These are phyloP conservation scores for Plasmodium sp. DNA, from an alignment of 169 alveolate species.

Conservation along the genomic window DNA sequence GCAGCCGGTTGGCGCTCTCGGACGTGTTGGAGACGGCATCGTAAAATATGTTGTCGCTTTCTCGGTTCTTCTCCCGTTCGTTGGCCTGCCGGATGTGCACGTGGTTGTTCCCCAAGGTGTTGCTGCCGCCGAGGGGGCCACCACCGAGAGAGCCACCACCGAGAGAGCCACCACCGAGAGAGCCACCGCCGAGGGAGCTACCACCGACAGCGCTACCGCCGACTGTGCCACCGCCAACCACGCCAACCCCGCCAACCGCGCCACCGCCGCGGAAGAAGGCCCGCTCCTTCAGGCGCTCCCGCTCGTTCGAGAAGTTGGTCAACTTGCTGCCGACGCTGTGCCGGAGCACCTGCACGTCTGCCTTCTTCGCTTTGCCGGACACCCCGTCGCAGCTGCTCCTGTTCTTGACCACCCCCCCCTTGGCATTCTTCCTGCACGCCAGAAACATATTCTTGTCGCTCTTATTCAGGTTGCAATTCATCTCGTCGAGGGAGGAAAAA, in stretches of 20 bases:
- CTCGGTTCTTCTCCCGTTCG: conserved; percentile 5
- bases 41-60: conserved; percentile 34
- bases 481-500: conserved; percentile 62
- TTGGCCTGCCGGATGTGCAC: neutral
- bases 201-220: neutral
- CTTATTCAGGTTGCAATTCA: conserved; percentile 46
- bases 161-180: neutral
- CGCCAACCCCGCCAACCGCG: neutral
- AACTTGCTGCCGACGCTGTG: conserved; percentile 61
- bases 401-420: neutral
- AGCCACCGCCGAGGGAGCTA: too few species aligned
- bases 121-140: neutral
- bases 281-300: neutral
- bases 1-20: neutral
- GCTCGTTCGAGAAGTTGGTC: conserved; percentile 11
- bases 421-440: neutral
- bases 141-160: neutral
- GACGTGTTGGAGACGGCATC: conserved; percentile 43
- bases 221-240: too few species aligned
- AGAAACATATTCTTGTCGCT: conserved; percentile 10
- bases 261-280: neutral
- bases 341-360: conserved; percentile 3
- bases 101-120: neutral
- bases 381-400: conserved; percentile 59
- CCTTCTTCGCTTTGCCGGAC: conserved; percentile 20